Percentiles rank a stretch among this genome's conserved stretches.
Conservation (phyloP, 176 grass and related monocot genomes). For the Oryza meridionalis region DNA sequence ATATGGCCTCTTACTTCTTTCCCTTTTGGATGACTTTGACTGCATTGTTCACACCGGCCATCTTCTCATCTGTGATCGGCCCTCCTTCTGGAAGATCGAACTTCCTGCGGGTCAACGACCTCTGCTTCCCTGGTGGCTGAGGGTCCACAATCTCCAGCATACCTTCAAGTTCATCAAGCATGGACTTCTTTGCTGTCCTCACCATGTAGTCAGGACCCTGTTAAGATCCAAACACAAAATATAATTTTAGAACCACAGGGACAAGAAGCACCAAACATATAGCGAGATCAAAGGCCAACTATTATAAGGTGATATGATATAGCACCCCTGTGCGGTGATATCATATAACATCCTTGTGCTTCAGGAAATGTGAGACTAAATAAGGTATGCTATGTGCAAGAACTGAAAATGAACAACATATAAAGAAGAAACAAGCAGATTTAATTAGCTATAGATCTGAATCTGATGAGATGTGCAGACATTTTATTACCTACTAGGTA, state of each 20-base stretch:
- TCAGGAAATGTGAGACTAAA: too few relatives aligned
- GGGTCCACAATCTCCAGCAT: constrained; percentile 88
- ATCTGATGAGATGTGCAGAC: neutral
- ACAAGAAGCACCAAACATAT: too few relatives aligned
- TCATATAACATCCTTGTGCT: too few relatives aligned
- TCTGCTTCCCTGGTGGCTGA: constrained; percentile 62
- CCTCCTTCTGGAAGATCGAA: constrained; percentile 80
- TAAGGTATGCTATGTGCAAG: too few relatives aligned
- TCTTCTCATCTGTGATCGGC: constrained; percentile 46
- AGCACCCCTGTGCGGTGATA: too few relatives aligned
- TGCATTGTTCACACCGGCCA: constrained; percentile 41
- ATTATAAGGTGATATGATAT: neutral
- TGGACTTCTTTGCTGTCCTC: constrained; percentile 71
- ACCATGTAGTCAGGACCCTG: constrained; percentile 96
- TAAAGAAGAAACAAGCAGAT: too few relatives aligned
- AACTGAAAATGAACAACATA: too few relatives aligned
- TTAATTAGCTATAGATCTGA: too few relatives aligned
- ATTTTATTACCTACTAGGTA: neutral
- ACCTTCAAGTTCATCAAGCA: constrained; percentile 81
- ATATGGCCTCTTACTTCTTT: constrained; percentile 25
- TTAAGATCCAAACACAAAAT: neutral
- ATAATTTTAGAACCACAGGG: neutral
- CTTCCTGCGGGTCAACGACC: constrained; percentile 54
- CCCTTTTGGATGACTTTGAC: constrained; percentile 60
- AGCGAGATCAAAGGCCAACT: neutral